These are phyloP conservation scores for Desmodesmus armatus DNA, from an alignment of 139 green algal genomes.

Conservation along the genomic window DNA sequence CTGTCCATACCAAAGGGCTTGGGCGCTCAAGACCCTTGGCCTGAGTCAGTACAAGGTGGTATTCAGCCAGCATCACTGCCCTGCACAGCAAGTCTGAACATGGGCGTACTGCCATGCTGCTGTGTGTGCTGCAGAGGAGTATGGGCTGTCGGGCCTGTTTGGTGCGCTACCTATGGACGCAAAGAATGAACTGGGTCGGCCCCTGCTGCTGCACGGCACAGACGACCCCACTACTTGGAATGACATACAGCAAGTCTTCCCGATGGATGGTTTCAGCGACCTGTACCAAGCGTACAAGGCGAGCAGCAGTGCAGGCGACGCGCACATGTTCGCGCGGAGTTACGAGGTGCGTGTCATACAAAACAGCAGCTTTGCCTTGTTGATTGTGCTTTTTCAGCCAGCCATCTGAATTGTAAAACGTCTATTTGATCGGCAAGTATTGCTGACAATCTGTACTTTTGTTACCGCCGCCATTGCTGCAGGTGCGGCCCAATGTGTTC, in stretches of 20 bases:
- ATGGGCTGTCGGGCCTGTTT: slow-evolving; percentile 28
- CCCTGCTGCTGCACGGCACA: slow-evolving; percentile 15
- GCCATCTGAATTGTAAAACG: neutral
- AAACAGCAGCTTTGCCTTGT: neutral
- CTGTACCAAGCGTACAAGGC: slow-evolving; percentile 7
- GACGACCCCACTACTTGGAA: slow-evolving; percentile 29
- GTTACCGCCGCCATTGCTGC: neutral
- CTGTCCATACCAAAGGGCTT: neutral
- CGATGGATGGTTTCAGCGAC: neutral
- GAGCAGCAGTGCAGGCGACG: neutral
- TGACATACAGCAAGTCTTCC: slow-evolving; percentile 37
- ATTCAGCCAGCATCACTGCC: too few species aligned
- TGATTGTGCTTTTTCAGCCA: neutral
- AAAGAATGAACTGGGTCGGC: neutral
- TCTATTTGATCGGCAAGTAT: neutral
- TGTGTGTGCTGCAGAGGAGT: slow-evolving; percentile 26
- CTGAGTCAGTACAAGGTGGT: too few species aligned
- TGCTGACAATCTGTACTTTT: neutral
- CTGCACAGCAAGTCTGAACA: too few species aligned
- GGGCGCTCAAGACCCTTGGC: neutral
- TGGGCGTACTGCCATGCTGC: too few species aligned
- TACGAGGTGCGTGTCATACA: slow-evolving; percentile 5
- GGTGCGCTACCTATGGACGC: slow-evolving; percentile 7
- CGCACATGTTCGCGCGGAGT: slow-evolving; percentile 7
- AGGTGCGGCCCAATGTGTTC: slow-evolving; percentile 21